Percentiles rank a stretch among this genome's conserved stretches.
These are phyloP conservation scores for Phaeophleospora eucalypticola DNA, from an alignment of 2,329 filamentous ascomycete species.

Conservation along the genomic window DNA sequence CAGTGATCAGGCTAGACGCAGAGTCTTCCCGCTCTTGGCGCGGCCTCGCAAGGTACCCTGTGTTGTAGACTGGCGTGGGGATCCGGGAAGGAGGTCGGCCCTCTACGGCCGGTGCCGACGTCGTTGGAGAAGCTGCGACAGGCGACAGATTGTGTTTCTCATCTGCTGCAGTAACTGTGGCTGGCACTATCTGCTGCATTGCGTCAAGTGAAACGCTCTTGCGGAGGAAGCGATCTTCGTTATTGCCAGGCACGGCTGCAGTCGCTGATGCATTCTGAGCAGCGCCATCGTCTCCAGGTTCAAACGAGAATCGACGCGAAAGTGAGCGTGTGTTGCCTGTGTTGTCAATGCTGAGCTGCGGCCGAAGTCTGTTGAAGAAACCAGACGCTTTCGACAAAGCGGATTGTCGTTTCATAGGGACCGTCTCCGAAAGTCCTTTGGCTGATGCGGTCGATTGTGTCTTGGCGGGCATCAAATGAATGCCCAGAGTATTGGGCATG, in stretches of 20 bases:
- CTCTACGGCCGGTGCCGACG: slow-evolving; percentile 12
- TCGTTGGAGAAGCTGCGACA: slow-evolving; percentile 23
- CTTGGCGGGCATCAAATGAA: background rate
- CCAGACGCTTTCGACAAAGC: slow-evolving; percentile 31
- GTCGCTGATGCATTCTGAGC: slow-evolving; percentile 4
- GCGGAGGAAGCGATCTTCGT: slow-evolving; percentile 16
- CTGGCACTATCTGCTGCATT: slow-evolving; percentile 5
- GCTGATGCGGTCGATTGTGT: slow-evolving; percentile 5
- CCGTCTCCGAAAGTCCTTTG: slow-evolving; percentile 4
- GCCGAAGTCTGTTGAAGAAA: slow-evolving; percentile 28
- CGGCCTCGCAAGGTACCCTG: slow-evolving; percentile 29
- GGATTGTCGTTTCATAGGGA: slow-evolving; percentile 13
- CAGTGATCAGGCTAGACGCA: slow-evolving; percentile 35
- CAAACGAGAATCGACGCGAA: slow-evolving; percentile 41
- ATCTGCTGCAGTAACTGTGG: slow-evolving; percentile 1
- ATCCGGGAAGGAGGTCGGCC: slow-evolving; percentile 36
- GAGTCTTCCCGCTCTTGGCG: slow-evolving; percentile 39
- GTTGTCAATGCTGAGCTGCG: slow-evolving; percentile 23
- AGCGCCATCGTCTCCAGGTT: slow-evolving; percentile 39
- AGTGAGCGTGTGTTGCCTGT: slow-evolving; percentile 2
- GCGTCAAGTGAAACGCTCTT: slow-evolving; percentile 26
- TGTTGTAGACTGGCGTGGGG: slow-evolving; percentile 39
- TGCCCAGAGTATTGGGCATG: slow-evolving; percentile 5
- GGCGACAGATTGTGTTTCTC: slow-evolving; percentile 12
- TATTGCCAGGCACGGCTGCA: background rate